Percentiles rank a stretch among this genome's conserved stretches.
Conservation (phyloP, 805 yeast genomes). For the Candida nonsorbophila region DNA sequence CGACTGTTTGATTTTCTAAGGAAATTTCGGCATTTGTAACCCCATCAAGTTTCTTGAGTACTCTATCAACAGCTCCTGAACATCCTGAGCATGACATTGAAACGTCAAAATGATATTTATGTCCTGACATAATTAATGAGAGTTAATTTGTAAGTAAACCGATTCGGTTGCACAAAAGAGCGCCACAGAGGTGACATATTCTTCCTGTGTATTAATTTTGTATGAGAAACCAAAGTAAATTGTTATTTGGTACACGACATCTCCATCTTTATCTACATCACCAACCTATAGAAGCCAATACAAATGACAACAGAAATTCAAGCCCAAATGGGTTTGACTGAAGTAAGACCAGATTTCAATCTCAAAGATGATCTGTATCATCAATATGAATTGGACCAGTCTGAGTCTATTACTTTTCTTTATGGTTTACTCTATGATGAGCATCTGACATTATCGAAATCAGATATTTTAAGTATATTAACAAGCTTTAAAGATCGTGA, state of each 20-base stretch:
- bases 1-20: constrained; percentile 75
- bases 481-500: constrained; percentile 33
- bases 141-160: no score
- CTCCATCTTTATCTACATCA: no score
- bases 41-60: constrained; percentile 63
- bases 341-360: neutral
- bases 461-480: constrained; percentile 31
- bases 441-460: constrained; percentile 22
- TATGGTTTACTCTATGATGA: constrained; percentile 36
- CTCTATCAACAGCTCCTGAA: constrained; percentile 80
- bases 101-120: constrained; percentile 75
- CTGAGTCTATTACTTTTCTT: constrained; percentile 36
- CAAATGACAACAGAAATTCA: constrained; percentile 6
- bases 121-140: constrained; percentile 45
- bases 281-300: neutral
- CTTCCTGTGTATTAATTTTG: no score
- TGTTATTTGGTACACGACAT: neutral
- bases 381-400: constrained; percentile 32
- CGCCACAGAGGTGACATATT: no score
- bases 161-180: no score
- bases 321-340: constrained; percentile 3
- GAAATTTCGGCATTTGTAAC: constrained; percentile 71
- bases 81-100: constrained; percentile 87
- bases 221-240: no score
- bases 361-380: neutral